phyloP scores from a whole-genome alignment of 2,329 filamentous ascomycete species.

The Ramularia endophylla region DNA sequence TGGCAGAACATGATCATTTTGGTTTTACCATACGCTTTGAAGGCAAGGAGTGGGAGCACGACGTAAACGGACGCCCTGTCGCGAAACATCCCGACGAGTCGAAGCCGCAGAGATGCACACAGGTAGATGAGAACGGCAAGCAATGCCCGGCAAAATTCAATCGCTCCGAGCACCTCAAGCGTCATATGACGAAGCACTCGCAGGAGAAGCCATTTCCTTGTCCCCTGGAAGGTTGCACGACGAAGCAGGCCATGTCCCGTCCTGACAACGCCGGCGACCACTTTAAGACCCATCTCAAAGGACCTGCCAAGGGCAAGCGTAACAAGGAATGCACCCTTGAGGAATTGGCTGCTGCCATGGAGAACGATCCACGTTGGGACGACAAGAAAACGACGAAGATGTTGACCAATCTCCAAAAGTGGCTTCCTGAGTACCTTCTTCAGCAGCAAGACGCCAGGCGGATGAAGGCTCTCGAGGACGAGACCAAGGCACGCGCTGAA shows the following conservation, averaged over 20 bases:
- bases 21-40: constrained; percentile 8
- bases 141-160: constrained; percentile 21
- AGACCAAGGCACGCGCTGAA: too few relatives aligned
- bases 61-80: background rate
- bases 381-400: constrained; percentile 42
- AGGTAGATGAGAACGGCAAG: constrained; percentile 7
- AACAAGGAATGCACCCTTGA: constrained; percentile 18
- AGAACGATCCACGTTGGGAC: constrained; percentile 39
- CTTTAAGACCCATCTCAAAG: constrained; percentile 27
- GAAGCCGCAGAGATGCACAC: constrained; percentile 19
- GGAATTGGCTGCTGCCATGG: constrained; percentile 3
- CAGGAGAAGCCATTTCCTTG: constrained; percentile 18
- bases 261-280: constrained; percentile 29
- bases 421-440: constrained; percentile 1
- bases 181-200: constrained; percentile 23
- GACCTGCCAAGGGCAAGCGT: constrained; percentile 18
- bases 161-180: constrained; percentile 30
- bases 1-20: constrained; percentile 4
- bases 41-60: constrained; percentile 7
- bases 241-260: constrained; percentile 15
- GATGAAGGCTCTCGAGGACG: too few relatives aligned
- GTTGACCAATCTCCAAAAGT: constrained; percentile 11
- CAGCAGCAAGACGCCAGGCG: background rate
- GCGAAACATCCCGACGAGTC: constrained; percentile 1
- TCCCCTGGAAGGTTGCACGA: constrained; percentile 18